These are phyloP conservation scores for Dendryphion nanum DNA, from an alignment of 2,329 filamentous ascomycete species.

Conservation along the genomic window DNA sequence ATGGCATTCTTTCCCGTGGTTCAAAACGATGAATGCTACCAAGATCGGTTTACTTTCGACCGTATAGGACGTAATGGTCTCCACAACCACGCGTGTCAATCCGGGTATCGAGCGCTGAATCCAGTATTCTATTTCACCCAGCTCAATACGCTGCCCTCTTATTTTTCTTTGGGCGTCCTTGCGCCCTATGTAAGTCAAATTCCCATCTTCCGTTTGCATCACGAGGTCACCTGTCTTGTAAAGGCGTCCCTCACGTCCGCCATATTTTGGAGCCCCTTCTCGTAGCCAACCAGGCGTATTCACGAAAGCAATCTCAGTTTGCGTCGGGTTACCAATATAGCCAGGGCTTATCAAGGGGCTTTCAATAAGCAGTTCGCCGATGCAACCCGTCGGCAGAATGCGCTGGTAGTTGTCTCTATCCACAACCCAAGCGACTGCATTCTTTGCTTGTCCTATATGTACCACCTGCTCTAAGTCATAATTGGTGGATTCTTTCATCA, in stretches of 20 bases:
- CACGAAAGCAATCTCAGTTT: slow-evolving; percentile 30
- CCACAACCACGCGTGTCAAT: too few species aligned
- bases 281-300: slow-evolving; percentile 7
- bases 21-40: too few species aligned
- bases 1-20: too few species aligned
- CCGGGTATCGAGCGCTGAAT: neutral
- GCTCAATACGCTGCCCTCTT: slow-evolving; percentile 11
- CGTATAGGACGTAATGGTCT: too few species aligned
- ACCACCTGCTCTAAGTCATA: too few species aligned
- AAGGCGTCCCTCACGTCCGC: slow-evolving; percentile 1
- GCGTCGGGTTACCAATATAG: slow-evolving; percentile 13
- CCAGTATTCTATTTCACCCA: slow-evolving; percentile 12
- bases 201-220: slow-evolving; percentile 4
- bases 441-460: too few species aligned
- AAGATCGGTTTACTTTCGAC: too few species aligned
- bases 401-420: slow-evolving; percentile 24
- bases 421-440: slow-evolving; percentile 31
- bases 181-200: slow-evolving; percentile 5
- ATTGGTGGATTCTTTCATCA: slow-evolving; percentile 5
- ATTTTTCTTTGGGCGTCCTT: slow-evolving; percentile 13
- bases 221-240: slow-evolving; percentile 11
- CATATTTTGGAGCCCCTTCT: neutral
- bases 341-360: slow-evolving; percentile 26
- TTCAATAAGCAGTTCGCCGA: slow-evolving; percentile 8
- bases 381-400: slow-evolving; percentile 4